Evolutionary conservation across 169 alveolate genomes (phyloP).

Genomic region (Cryptosporidium meleagridis): DNA sequence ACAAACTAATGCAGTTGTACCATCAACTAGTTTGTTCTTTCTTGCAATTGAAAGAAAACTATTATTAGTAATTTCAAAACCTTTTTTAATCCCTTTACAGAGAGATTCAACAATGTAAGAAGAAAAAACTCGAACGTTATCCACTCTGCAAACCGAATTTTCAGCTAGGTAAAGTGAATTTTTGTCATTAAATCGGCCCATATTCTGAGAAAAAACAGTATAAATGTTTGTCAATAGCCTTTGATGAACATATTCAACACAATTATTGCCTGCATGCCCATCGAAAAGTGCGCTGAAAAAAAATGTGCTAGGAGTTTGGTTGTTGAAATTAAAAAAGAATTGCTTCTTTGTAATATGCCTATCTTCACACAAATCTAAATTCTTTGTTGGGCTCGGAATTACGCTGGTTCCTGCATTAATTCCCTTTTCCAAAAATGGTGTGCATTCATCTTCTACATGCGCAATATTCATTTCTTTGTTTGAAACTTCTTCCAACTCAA

Average conservation of each 20-base stretch:
- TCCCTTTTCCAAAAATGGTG: constrained; percentile 24
- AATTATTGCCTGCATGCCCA: constrained; percentile 69
- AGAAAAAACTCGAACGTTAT: not conserved
- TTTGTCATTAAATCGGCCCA: constrained; percentile 14
- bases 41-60: constrained; percentile 67
- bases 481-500: constrained; percentile 31
- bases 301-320: not conserved
- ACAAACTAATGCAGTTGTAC: constrained; percentile 66
- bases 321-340: not conserved
- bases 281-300: constrained; percentile 45
- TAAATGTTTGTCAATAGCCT: constrained; percentile 15
- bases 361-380: constrained; percentile 61
- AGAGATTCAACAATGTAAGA: constrained; percentile 17
- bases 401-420: constrained; percentile 65
- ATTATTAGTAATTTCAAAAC: constrained; percentile 66
- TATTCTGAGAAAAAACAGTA: constrained; percentile 43
- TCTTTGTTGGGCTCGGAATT: constrained; percentile 28
- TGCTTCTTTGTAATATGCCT: constrained; percentile 41
- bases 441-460: not conserved
- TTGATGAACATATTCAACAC: constrained; percentile 57
- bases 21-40: constrained; percentile 41
- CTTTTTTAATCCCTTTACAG: constrained; percentile 56
- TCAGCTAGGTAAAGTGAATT: not conserved
- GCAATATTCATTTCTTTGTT: not conserved
- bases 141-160: not conserved